Percentiles rank a stretch among this genome's conserved stretches.
phyloP scores from a whole-genome alignment of 2,329 filamentous ascomycete genomes.

The Cordyceps cicadae region DNA sequence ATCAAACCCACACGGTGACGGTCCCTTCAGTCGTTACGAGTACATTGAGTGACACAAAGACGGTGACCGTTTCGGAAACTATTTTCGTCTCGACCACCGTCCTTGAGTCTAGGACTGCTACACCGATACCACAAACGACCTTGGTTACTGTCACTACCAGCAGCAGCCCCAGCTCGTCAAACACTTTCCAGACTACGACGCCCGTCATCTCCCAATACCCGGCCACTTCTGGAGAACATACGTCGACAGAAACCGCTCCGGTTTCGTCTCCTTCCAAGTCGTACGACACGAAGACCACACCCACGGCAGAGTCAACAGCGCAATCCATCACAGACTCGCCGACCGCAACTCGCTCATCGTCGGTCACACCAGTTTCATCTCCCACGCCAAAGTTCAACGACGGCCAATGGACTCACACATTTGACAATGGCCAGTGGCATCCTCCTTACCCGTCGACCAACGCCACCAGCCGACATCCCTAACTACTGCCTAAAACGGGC shows the following conservation, averaged over 20 bases:
- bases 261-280: neutral
- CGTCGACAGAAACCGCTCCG: neutral
- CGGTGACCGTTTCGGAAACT: neutral
- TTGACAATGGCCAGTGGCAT: slow-evolving; percentile 39
- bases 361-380: slow-evolving; percentile 8
- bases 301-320: neutral
- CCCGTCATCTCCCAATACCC: neutral
- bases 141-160: slow-evolving; percentile 21
- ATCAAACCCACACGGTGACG: neutral
- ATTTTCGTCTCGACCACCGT: neutral
- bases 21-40: no score
- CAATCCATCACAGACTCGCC: neutral
- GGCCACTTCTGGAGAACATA: no score
- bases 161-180: neutral
- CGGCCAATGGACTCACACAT: slow-evolving; percentile 21
- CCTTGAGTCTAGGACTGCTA: slow-evolving; percentile 22
- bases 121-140: slow-evolving; percentile 18
- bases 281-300: neutral
- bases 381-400: slow-evolving; percentile 13
- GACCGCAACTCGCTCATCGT: neutral
- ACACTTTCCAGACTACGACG: neutral
- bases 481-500: neutral
- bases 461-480: slow-evolving; percentile 20
- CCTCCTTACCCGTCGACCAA: slow-evolving; percentile 39
- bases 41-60: neutral